Evolutionary conservation across 2,329 filamentous ascomycete genomes (phyloP).

Genomic region (Pseudogymnoascus sp.): DNA sequence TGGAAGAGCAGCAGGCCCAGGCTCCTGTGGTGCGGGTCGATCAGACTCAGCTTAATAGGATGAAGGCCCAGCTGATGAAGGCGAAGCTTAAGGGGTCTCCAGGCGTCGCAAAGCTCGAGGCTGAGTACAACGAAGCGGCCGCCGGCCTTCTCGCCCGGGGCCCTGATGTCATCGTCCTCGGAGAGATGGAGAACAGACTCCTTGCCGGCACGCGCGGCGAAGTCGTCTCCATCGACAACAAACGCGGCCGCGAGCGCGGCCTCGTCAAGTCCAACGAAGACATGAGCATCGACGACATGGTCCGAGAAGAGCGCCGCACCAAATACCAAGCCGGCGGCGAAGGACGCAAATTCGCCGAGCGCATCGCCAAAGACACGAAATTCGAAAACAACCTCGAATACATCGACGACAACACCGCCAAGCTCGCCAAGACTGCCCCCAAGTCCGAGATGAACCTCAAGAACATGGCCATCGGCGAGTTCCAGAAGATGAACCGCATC

Average conservation of each 20-base stretch:
- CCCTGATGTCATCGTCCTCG: conserved; percentile 67
- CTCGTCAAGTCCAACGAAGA: conserved; percentile 85
- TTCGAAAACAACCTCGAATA: conserved; percentile 93
- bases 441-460: conserved; percentile 83
- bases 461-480: conserved; percentile 78
- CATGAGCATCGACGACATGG: conserved; percentile 95
- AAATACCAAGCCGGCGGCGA: conserved; percentile 71
- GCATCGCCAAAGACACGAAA: conserved; percentile 86
- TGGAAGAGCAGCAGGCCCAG: conserved; percentile 45
- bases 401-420: conserved; percentile 91
- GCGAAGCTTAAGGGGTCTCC: conserved; percentile 75
- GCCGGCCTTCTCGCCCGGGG: conserved; percentile 50
- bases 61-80: conserved; percentile 93
- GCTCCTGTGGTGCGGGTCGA: conserved; percentile 50
- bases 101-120: conserved; percentile 68
- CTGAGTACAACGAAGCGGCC: conserved; percentile 71
- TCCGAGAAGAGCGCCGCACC: conserved; percentile 84
- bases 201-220: conserved; percentile 67
- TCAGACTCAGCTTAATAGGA: conserved; percentile 72
- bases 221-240: conserved; percentile 69
- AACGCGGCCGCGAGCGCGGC: conserved; percentile 75
- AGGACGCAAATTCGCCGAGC: conserved; percentile 73
- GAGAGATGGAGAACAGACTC: conserved; percentile 83
- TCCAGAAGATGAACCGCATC: conserved; percentile 79
- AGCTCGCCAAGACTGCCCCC: conserved; percentile 77